A percentile compares a stretch with the other conserved stretches of the same genome.
phyloP scores from a whole-genome alignment of 305 asterid species.

The Fraxinus platypoda region DNA sequence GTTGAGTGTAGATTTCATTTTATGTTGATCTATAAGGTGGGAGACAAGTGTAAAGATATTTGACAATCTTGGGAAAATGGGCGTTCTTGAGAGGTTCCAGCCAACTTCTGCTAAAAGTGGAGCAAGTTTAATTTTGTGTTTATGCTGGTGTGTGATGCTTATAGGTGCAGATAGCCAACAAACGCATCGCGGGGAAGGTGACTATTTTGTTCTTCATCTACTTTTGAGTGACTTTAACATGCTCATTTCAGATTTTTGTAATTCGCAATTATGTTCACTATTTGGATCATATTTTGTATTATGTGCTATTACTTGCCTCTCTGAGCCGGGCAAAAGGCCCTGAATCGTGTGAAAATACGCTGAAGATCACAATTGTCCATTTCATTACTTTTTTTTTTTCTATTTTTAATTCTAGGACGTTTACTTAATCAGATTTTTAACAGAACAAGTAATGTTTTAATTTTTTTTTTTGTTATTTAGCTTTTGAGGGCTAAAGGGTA shows the following conservation, averaged over 20 bases:
- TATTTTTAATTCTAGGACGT: not conserved
- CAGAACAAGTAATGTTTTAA: not conserved
- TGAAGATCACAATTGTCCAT: not conserved
- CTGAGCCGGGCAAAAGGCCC: not conserved
- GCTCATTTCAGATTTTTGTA: not conserved
- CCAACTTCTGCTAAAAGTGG: constrained; percentile 32
- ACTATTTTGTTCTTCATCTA: constrained; percentile 7
- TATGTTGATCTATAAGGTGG: constrained; percentile 31
- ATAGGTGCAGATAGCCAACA: constrained; percentile 42
- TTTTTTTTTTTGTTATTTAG: not conserved
- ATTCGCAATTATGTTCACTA: not conserved
- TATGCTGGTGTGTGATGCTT: constrained; percentile 57
- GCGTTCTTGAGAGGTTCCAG: constrained; percentile 30
- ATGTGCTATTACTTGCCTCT: not conserved
- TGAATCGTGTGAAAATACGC: not conserved
- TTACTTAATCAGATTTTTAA: not conserved
- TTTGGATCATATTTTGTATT: not conserved
- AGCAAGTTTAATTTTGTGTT: constrained; percentile 42
- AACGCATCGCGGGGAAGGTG: constrained; percentile 74
- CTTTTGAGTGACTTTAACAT: not conserved
- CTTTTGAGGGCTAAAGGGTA: not conserved
- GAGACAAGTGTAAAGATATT: constrained; percentile 29
- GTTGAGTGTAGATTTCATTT: constrained; percentile 10
- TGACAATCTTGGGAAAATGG: constrained; percentile 28
- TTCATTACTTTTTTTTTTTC: not conserved